Percentiles rank a stretch among this genome's conserved stretches.
Conservation (phyloP, 2,329 filamentous ascomycete species). For the Fusarium sp. region DNA sequence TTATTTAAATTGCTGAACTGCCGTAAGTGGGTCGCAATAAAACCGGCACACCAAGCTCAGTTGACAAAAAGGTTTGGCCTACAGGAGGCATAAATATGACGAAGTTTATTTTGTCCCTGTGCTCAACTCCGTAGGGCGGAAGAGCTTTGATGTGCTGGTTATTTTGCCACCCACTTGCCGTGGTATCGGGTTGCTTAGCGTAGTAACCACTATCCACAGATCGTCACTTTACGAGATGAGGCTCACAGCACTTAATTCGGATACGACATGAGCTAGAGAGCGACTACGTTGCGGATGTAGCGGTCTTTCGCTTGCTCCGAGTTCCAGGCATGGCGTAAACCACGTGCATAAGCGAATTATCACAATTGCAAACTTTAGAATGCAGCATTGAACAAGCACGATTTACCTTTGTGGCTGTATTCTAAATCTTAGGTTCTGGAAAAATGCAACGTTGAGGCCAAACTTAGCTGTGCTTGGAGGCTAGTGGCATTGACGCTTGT, state of each 20-base stretch:
- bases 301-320: neutral
- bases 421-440: neutral
- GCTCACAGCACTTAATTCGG: neutral
- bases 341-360: no score
- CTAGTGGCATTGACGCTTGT: constrained; percentile 12
- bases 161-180: no score
- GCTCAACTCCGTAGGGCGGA: no score
- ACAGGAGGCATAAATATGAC: no score
- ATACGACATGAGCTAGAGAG: constrained; percentile 23
- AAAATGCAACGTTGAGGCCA: constrained; percentile 21
- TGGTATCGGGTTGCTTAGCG: neutral
- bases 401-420: neutral
- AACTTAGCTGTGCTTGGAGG: neutral
- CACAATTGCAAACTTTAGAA: no score
- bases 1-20: constrained; percentile 13
- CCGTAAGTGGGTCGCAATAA: no score
- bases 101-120: no score
- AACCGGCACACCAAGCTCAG: no score
- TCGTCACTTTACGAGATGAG: constrained; percentile 22
- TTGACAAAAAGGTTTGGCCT: no score
- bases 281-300: constrained; percentile 3
- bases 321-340: no score
- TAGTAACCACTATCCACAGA: constrained; percentile 13
- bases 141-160: no score
- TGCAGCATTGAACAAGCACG: neutral